These are phyloP conservation scores for Aureobasidium musti DNA, from an alignment of 2,329 filamentous ascomycete genomes.

Conservation along the genomic window DNA sequence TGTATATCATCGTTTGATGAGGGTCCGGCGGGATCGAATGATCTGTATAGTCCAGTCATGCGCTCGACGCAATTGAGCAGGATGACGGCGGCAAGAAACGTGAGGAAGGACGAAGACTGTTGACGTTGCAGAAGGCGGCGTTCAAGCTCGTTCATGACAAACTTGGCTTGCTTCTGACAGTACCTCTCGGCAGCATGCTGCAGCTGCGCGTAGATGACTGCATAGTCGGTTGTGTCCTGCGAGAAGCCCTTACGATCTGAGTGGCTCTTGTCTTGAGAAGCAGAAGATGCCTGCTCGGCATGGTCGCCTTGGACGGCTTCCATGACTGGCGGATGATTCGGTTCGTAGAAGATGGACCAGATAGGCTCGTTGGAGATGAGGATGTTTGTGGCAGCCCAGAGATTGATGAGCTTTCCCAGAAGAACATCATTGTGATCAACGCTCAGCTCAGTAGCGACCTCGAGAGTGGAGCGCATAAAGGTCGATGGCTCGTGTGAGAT, in stretches of 20 bases:
- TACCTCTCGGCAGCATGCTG: constrained; percentile 58
- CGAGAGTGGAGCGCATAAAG: constrained; percentile 55
- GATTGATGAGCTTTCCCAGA: constrained; percentile 55
- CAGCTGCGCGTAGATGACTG: constrained; percentile 56
- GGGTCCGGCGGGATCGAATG: constrained; percentile 31
- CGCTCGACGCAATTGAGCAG: constrained; percentile 61
- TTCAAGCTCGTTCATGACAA: constrained; percentile 62
- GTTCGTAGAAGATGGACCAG: constrained; percentile 29
- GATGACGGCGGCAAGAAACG: constrained; percentile 61
- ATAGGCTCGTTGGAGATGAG: constrained; percentile 43
- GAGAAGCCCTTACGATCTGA: constrained; percentile 37
- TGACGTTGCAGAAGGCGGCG: constrained; percentile 60
- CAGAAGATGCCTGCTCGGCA: neutral
- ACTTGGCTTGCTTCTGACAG: constrained; percentile 55
- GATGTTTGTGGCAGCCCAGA: constrained; percentile 60
- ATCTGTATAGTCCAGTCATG: constrained; percentile 58
- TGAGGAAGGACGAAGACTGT: constrained; percentile 59
- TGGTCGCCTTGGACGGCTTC: constrained; percentile 25
- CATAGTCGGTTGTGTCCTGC: constrained; percentile 39
- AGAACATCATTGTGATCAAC: constrained; percentile 45
- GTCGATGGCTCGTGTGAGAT: constrained; percentile 53
- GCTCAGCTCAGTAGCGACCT: constrained; percentile 28
- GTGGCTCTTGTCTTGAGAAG: neutral
- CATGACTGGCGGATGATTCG: constrained; percentile 28
- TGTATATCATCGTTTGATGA: constrained; percentile 8